phyloP scores from a whole-genome alignment of 2,329 filamentous ascomycete species.

The Metarhizium sp. region DNA sequence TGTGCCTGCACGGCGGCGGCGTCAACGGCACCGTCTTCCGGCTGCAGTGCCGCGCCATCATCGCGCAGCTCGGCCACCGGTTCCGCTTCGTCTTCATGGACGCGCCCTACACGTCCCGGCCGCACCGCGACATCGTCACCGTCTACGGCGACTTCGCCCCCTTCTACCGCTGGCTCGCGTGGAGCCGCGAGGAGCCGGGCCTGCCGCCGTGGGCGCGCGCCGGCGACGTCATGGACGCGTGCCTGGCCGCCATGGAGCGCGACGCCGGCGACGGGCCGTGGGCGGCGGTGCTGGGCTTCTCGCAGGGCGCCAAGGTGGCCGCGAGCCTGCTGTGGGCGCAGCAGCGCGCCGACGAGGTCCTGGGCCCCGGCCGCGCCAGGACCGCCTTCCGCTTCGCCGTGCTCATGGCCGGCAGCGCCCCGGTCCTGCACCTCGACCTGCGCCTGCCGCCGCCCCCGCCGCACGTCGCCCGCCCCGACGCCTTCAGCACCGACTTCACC shows the following conservation, averaged over 20 bases:
- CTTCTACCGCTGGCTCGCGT: slow-evolving; percentile 54
- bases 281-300: slow-evolving; percentile 56
- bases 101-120: slow-evolving; percentile 52
- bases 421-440: slow-evolving; percentile 20
- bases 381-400: slow-evolving; percentile 25
- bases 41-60: slow-evolving; percentile 52
- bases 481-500: slow-evolving; percentile 14
- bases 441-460: slow-evolving; percentile 45
- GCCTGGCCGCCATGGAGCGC: slow-evolving; percentile 37
- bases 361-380: neutral
- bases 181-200: slow-evolving; percentile 36
- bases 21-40: slow-evolving; percentile 63
- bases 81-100: slow-evolving; percentile 69
- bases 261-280: slow-evolving; percentile 48
- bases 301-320: slow-evolving; percentile 54
- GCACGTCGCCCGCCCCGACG: slow-evolving; percentile 14
- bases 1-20: slow-evolving; percentile 75
- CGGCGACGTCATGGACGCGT: slow-evolving; percentile 28
- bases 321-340: slow-evolving; percentile 56
- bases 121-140: slow-evolving; percentile 52
- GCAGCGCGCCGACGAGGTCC: slow-evolving; percentile 17
- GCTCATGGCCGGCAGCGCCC: slow-evolving; percentile 24
- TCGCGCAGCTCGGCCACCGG: slow-evolving; percentile 35
- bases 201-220: slow-evolving; percentile 39
- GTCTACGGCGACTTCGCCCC: slow-evolving; percentile 60